phyloP scores from a whole-genome alignment of 1,284 basidiomycete genomes.

The Anthracocystis panici-leucophaei region DNA sequence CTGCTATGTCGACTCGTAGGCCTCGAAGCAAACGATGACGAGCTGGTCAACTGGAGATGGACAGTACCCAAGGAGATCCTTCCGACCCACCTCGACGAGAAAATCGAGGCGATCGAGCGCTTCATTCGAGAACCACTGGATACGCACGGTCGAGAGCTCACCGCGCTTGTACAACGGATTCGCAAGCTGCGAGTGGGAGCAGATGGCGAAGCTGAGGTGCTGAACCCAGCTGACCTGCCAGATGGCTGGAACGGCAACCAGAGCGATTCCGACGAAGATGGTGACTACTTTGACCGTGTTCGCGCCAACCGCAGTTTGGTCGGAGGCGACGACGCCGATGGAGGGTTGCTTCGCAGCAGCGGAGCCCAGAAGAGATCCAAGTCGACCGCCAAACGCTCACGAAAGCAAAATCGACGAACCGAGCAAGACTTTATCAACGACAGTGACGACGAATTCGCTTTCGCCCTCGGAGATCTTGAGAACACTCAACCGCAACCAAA shows the following conservation, averaged over 20 bases:
- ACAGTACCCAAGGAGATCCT: conserved; percentile 50
- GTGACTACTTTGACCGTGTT: conserved; percentile 45
- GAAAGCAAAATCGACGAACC: conserved; percentile 41
- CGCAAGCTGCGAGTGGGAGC: conserved; percentile 39
- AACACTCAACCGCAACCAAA: conserved; percentile 10
- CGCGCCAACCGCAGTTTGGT: conserved; percentile 27
- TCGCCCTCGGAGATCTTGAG: conserved; percentile 36
- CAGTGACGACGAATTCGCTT: conserved; percentile 64
- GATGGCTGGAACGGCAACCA: conserved; percentile 37
- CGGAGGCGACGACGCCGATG: conserved; percentile 19
- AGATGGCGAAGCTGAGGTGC: conserved; percentile 8
- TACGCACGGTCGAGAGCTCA: conserved; percentile 45
- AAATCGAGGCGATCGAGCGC: conserved; percentile 62
- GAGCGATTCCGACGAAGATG: conserved; percentile 49
- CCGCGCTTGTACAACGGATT: conserved; percentile 51
- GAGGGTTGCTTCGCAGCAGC: conserved; percentile 33
- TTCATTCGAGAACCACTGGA: conserved; percentile 60
- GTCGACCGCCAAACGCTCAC: conserved; percentile 10
- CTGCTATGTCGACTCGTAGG: conserved; percentile 64
- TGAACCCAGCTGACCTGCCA: conserved; percentile 33
- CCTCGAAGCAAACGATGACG: conserved; percentile 50
- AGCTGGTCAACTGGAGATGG: conserved; percentile 60
- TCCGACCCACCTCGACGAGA: conserved; percentile 57
- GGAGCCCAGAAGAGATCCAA: conserved; percentile 19
- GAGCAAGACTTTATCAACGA: conserved; percentile 64